Base-by-base conservation (phyloP, 768 basidiomycete species). In the Boletellus sp. region DNA sequence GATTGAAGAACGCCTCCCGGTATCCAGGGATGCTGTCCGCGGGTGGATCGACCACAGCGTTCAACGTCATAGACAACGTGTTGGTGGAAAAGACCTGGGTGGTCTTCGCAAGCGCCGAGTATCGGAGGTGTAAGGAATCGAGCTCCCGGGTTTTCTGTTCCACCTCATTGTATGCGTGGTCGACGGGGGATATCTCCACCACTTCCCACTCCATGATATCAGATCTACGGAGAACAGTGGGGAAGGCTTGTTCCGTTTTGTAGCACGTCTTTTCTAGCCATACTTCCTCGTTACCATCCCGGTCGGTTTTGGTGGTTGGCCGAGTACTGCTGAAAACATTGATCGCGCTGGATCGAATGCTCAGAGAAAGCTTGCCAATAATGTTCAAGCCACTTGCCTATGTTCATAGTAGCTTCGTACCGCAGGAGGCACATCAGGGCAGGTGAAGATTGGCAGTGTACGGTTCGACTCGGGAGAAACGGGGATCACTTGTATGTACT, bases 261-360 rank as follows among this genome's bases (percentile, higher is more conserved):
- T 81, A 86, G 59, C 80, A 84, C 0, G 88, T 91, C 72, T 95
- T 97, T 65, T 96, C 94, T 0, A 85, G 70, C 93, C 93, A 96
- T 1, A 78, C 67, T 64, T 90, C 87, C 63, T 89, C 85, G 24
- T 70, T 73, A 8, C 83, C 83, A 55, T 89, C 84, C 23, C 79
- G 74, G 45, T 75, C 78, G 9, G 73, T 63, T 63, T 84, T 90
- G 48, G 79, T 77, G 38, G 87, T 70, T 28, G 84, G 83, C 6
- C 89, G 78, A 1, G 80, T 81, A 45, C 80, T 86, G 47, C 87
- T 88, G 71, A 97, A 98, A 4, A 84, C 59, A 54, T 86, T 87
- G 67, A 95, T 82, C 22, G 84, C 87, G 64, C 94, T 94, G 50
- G 42, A 34, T 22, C 52, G 41, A 53, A n/a, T 19, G 54, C 6